These are phyloP conservation scores for Erysimum cheiranthoides DNA, from an alignment of 345 rosid species.

Conservation along the genomic window DNA sequence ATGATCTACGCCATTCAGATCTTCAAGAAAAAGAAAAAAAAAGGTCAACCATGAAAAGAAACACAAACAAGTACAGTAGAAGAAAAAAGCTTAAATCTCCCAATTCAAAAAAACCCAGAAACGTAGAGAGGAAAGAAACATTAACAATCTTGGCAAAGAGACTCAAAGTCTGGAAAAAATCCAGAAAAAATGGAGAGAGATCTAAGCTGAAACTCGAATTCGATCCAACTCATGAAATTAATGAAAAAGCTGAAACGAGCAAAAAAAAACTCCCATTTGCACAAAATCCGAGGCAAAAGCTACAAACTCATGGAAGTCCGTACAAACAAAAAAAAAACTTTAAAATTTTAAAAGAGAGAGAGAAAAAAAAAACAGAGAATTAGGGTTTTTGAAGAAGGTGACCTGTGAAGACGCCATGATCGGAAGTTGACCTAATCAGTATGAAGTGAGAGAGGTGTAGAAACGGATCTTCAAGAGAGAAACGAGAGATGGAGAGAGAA, in stretches of 20 bases:
- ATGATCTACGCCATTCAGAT: constrained; percentile 46
- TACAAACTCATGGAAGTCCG: constrained; percentile 11
- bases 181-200: constrained; percentile 30
- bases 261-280: constrained; percentile 20
- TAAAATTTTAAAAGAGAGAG: neutral
- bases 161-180: neutral
- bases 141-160: neutral
- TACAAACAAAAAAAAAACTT: neutral
- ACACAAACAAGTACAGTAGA: constrained; percentile 11
- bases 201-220: constrained; percentile 44
- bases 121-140: neutral
- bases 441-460: constrained; percentile 24
- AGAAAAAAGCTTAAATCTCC: constrained; percentile 17
- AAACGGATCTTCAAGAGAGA: constrained; percentile 34
- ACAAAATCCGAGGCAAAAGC: constrained; percentile 40
- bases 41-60: constrained; percentile 33
- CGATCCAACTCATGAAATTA: constrained; percentile 32
- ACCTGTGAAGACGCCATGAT: constrained; percentile 42
- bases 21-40: constrained; percentile 33
- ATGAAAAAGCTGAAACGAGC: neutral
- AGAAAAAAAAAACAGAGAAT: constrained; percentile 37
- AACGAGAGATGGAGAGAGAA: constrained; percentile 23
- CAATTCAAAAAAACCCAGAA: constrained; percentile 13
- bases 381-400: constrained; percentile 47
- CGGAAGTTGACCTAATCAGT: constrained; percentile 19